phyloP scores from a whole-genome alignment of 2,329 filamentous ascomycete genomes.

The Thermoascus crustaceus region DNA sequence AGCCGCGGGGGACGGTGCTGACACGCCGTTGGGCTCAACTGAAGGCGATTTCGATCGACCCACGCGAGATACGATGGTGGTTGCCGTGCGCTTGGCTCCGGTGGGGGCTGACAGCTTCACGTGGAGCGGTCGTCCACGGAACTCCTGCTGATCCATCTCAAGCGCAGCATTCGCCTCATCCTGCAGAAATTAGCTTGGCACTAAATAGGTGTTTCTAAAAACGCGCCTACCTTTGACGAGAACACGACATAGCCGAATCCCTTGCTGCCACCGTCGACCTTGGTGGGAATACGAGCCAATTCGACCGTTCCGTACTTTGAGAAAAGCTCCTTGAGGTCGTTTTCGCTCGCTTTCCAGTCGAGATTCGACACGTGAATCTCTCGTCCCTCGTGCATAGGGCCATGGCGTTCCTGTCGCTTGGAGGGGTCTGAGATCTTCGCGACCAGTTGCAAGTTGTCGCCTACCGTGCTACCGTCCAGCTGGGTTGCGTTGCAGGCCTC shows the following conservation, averaged over 20 bases:
- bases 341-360: constrained; percentile 53
- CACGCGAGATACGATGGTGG: constrained; percentile 37
- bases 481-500: constrained; percentile 63
- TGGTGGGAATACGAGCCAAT: constrained; percentile 61
- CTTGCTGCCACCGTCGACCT: constrained; percentile 58
- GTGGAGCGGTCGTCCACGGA: constrained; percentile 58
- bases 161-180: constrained; percentile 59
- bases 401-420: constrained; percentile 68
- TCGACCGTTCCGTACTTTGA: constrained; percentile 67
- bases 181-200: constrained; percentile 20
- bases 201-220: neutral
- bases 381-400: constrained; percentile 75
- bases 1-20: constrained; percentile 20
- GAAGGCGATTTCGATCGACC: constrained; percentile 28
- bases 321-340: constrained; percentile 64
- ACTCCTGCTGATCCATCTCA: constrained; percentile 61
- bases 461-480: constrained; percentile 63
- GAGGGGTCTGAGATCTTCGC: constrained; percentile 79
- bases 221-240: constrained; percentile 54
- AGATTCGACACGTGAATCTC: constrained; percentile 73
- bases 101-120: constrained; percentile 50
- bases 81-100: constrained; percentile 35
- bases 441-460: constrained; percentile 59
- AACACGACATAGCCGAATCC: constrained; percentile 79
- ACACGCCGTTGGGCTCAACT: constrained; percentile 24